Evolutionary conservation across 768 basidiomycete species (phyloP), one percentile per base, ranked within the genome.

Genomic region (Suillus clintonianus): DNA sequence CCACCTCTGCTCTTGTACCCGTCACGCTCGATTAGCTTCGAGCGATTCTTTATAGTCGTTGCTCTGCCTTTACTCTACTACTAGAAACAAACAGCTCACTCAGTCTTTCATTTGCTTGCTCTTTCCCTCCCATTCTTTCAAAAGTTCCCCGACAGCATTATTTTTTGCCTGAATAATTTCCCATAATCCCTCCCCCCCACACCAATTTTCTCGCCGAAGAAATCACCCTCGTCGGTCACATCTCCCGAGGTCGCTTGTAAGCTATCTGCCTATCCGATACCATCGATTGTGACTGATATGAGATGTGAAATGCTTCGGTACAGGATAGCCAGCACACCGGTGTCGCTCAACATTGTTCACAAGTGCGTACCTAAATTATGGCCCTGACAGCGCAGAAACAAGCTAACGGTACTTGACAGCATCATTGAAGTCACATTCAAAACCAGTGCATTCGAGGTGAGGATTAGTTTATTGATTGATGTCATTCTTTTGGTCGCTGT

Each of bases 1-100:
- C 68, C 69, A 62, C 66, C 64, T 64, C 68, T 68, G 67, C 66
- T 69, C 70, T 67, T 65, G 68, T 64, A 55, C 69, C 68, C 66
- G 71, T 65, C 76, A 69, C 75, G 76, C 82, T 83, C 83, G 82
- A 81, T 86, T 85, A 74, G 78, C 71, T 85, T 82, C 82, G 83
- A 84, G 83, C 68, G 79, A 77, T 78, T 77, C 74, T 76, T 64
- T 71, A 72, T 68, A 67, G 65, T 71, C 68, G 67, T 64, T 66
- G 72, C 63, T 65, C 62, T 67, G 73, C 67, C 61, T 68, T 69
- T 62, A 67, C 69, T 63, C 72, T 71, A 64, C 68, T n/a, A n/a
- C n/a, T 54, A 48, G 45, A 54, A 66, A 22, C 61, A 66, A 69
- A 65, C 68, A 67, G 70, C 74, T 70, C 71, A 48, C 71, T 45